These are phyloP conservation scores for Beta corolliflora DNA, from an alignment of 179 eudicot genomes.

Conservation along the genomic window DNA sequence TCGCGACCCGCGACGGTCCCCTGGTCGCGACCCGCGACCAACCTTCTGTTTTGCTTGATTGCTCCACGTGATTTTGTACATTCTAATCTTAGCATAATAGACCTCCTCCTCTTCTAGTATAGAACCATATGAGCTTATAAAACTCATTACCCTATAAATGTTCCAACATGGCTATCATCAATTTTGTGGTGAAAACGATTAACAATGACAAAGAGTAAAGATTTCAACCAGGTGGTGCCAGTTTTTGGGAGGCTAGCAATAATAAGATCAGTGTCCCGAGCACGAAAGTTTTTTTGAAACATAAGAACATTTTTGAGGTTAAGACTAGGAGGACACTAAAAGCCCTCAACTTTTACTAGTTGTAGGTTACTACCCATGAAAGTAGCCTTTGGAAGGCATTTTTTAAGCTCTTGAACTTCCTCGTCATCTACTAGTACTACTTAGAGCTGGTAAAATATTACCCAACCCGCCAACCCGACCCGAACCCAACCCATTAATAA, in stretches of 20 bases:
- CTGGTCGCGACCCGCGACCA: too few relatives aligned
- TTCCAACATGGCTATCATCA: not conserved
- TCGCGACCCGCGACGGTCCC: too few relatives aligned
- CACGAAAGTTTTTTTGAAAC: constrained; percentile 11
- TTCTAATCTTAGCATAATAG: too few relatives aligned
- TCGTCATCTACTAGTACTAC: not conserved
- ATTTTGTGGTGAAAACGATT: constrained; percentile 17
- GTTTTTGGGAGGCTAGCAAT: constrained; percentile 16
- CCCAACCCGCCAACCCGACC: too few relatives aligned
- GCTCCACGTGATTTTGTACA: too few relatives aligned
- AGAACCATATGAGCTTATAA: too few relatives aligned
- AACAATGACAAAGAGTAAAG: constrained; percentile 19
- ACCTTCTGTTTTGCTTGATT: too few relatives aligned
- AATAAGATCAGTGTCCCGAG: constrained; percentile 25
- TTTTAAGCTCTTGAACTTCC: not conserved
- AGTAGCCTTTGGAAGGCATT: not conserved
- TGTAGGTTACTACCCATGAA: not conserved
- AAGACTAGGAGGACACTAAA: not conserved
- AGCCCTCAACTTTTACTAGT: constrained; percentile 5
- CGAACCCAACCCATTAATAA: too few relatives aligned
- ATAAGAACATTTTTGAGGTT: not conserved
- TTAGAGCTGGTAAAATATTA: too few relatives aligned
- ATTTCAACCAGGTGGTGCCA: constrained; percentile 33
- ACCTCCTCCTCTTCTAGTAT: too few relatives aligned
- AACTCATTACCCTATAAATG: too few relatives aligned